Evolutionary conservation across 805 yeast species (phyloP), one percentile per base, ranked within the genome.

Genomic region (Barnettozyma sp.): DNA sequence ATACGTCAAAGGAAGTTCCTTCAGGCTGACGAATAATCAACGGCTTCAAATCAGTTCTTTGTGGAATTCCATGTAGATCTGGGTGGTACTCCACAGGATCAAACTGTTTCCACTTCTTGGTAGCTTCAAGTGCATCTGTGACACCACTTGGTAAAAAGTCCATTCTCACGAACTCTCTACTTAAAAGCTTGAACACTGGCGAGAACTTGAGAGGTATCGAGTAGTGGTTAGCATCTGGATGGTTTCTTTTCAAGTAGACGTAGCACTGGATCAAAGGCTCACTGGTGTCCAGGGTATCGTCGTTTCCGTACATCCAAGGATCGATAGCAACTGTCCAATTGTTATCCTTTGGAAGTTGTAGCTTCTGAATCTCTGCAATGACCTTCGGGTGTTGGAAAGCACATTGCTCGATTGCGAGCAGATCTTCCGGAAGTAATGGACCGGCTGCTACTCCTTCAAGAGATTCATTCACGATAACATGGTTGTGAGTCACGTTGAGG

Each of bases 291-390:
- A 27, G 24, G 6, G 27, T 36, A 27, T 51, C 49, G 32, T 79
- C 86, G 22, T 86, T 78, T 51, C 90, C 94, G 56, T 83, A 82
- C 70, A 82, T 83, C 94, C 94, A 83, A 35, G 88, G 85, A 55
- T 82, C 90, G 53, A 70, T 70, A 47, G 76, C 70, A 33, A 79
- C 78, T 5, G 10, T 16, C 38, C 38, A 34, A 23, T 56, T 49
- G 44, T 54, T 62, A 56, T 71, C 55, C 53, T 38, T 29, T 42
- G 87, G 88, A 40, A 82, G 64, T 45, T 75, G 68, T 59, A 81
- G 66, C 56, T 80, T 79, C 40, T 66, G 82, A 47, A 80, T 66
- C 57, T 82, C 87, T 18, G 78, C 82, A 42, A 56, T 44, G 42
- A 80, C 76, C 3, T 51, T 41, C 14, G 87, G 87, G 52, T 79